Conservation (phyloP, 331 rosid genomes). For the Telfairia occidentalis region DNA sequence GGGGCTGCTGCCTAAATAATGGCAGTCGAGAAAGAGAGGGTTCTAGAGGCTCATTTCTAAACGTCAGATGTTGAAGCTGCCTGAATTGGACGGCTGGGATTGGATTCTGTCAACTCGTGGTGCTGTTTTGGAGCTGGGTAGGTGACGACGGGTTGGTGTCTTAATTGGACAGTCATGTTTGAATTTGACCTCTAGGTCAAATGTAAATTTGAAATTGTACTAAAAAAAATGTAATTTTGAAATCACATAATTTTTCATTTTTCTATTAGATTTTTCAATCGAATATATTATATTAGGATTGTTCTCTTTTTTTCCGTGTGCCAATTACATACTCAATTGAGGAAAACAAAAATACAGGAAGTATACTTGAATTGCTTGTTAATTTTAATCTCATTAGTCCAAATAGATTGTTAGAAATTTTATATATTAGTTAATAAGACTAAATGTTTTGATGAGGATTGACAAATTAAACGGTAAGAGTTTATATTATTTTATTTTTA, state of each 20-base stretch:
- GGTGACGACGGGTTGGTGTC: neutral
- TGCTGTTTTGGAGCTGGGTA: neutral
- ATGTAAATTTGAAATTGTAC: too few species aligned
- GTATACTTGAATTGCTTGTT: neutral
- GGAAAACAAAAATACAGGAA: neutral
- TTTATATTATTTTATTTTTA: too few species aligned
- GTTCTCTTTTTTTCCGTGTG: neutral
- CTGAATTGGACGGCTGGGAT: neutral
- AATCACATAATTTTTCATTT: neutral
- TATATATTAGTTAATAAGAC: too few species aligned
- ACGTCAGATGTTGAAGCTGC: neutral
- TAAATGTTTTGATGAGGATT: too few species aligned
- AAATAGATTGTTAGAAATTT: neutral
- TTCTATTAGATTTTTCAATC: neutral
- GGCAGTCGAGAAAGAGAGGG: constrained; percentile 4
- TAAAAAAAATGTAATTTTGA: too few species aligned
- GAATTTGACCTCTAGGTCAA: neutral
- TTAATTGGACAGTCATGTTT: neutral
- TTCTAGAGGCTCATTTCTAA: neutral
- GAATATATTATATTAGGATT: neutral
- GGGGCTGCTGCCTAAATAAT: neutral
- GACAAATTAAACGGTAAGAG: too few species aligned
- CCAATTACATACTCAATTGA: neutral
- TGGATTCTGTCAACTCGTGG: neutral
- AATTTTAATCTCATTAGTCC: neutral